Evolutionary conservation across 2,329 filamentous ascomycete genomes (phyloP).

Genomic region (Penicillium frequentans): DNA sequence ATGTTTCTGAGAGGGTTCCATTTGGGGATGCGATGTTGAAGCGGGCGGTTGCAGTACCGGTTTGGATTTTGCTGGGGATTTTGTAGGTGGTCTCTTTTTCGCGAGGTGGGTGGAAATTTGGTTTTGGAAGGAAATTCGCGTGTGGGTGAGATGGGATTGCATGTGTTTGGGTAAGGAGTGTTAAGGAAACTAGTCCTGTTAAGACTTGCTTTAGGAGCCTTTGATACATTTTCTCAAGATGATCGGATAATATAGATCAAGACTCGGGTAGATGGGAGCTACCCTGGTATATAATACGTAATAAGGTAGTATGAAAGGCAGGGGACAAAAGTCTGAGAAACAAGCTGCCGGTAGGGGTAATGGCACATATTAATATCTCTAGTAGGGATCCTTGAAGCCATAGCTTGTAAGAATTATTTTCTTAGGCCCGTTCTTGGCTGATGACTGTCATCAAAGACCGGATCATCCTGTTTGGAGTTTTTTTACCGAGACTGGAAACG

Average conservation of each 20-base stretch:
- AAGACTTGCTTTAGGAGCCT: not conserved
- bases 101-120: not conserved
- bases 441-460: not conserved
- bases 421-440: not conserved
- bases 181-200: not conserved
- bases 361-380: not conserved
- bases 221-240: not conserved
- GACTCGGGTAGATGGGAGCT: not conserved
- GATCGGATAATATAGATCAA: not conserved
- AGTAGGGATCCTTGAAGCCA: not conserved
- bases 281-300: not conserved
- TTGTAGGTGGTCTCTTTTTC: not conserved
- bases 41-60: slow-evolving; percentile 5
- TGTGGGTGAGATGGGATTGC: not conserved
- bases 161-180: not conserved
- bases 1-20: not conserved
- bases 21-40: slow-evolving; percentile 12
- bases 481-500: not conserved
- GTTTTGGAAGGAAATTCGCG: not conserved
- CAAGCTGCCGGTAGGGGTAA: not conserved
- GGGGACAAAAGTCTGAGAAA: not conserved
- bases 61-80: slow-evolving; percentile 11
- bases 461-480: not conserved
- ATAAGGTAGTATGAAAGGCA: not conserved
- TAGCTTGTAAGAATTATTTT: not conserved